Evolutionary conservation across 441 rosid species (phyloP), one percentile per base, ranked within the genome.

Genomic region (Populus hybrid): DNA sequence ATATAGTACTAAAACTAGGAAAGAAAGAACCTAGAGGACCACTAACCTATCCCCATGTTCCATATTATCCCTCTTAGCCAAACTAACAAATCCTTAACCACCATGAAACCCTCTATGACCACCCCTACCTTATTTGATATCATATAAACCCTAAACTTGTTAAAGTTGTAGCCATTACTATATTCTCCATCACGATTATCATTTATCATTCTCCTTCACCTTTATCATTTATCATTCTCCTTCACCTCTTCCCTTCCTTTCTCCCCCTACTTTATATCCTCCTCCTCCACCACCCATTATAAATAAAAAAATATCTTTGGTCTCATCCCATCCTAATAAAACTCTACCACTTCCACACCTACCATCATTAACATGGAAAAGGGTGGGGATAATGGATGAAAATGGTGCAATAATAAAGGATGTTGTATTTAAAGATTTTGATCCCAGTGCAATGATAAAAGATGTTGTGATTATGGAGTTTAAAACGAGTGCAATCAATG

Each of bases 361-460:
- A 28, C 4, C 30, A 28, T 28, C 75, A 72, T 53, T 42, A 68
- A 26, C 63, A 19, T 28, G 8, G 78, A 36, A 26, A 36, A 70
- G 74, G 78, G 46, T 69, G 7, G 78, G 80, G 71, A 69, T 74
- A 50, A 23, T 81, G 30, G 80, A 81, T 9, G 75, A 77, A 35
- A 70, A 30, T 1, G 83, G 83, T 28, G 78, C 67, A 11, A 79
- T 79, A 78, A 38, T 74, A 19, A 53, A 28, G 35, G 78, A 79
- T 32, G 34, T 32, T 28, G 30, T 28, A 28, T 0, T 28, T 28
- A 28, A 28, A 28, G 30, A 28, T 3, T 28, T 28, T 28, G 30
- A 3, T 28, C 30, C 30, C 0, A 28, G 30, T 28, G 30, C 4
- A 28, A 28, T 2, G 3, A 3, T 28, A 28, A 28, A 28, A 28